Conservation (phyloP, 148 eudicot species). For the Nepenthes gracilis region DNA sequence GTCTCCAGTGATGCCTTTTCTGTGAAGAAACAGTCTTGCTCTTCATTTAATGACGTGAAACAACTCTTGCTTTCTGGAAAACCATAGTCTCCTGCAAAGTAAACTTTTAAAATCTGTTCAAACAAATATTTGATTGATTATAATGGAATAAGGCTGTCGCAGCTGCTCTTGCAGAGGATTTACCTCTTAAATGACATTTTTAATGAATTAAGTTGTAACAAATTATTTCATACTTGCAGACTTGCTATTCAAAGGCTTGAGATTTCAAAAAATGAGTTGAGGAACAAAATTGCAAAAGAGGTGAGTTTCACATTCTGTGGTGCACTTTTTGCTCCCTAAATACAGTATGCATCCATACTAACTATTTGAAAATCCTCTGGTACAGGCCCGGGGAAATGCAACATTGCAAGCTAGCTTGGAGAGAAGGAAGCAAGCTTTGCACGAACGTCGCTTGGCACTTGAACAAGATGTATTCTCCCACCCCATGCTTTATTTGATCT, state of each 20-base stretch:
- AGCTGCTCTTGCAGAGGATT: not conserved
- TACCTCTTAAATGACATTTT: not conserved
- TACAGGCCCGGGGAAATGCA: conserved; percentile 91
- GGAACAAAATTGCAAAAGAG: conserved; percentile 90
- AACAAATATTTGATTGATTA: too few relatives aligned
- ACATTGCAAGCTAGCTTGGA: conserved; percentile 98
- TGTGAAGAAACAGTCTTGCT: too few relatives aligned
- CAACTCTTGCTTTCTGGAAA: too few relatives aligned
- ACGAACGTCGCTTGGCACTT: conserved; percentile 96
- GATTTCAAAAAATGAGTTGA: conserved; percentile 81
- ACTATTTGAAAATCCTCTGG: conserved; percentile 1
- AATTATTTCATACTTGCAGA: conserved; percentile 26
- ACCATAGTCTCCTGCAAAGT: too few relatives aligned
- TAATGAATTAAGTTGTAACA: not conserved
- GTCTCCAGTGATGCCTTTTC: too few relatives aligned
- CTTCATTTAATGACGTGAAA: too few relatives aligned
- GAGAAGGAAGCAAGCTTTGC: conserved; percentile 97
- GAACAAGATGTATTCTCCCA: conserved; percentile 78
- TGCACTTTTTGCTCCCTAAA: conserved; percentile 3
- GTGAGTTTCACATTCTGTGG: conserved; percentile 19
- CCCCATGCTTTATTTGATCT: not conserved
- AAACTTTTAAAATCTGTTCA: too few relatives aligned
- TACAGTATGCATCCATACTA: conserved; percentile 1
- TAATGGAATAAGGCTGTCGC: not conserved
- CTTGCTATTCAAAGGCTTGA: conserved; percentile 95